A percentile compares a stretch with the other conserved stretches of the same genome.
Conservation (phyloP, 148 eudicot species). For the Chenopodium suecicum region DNA sequence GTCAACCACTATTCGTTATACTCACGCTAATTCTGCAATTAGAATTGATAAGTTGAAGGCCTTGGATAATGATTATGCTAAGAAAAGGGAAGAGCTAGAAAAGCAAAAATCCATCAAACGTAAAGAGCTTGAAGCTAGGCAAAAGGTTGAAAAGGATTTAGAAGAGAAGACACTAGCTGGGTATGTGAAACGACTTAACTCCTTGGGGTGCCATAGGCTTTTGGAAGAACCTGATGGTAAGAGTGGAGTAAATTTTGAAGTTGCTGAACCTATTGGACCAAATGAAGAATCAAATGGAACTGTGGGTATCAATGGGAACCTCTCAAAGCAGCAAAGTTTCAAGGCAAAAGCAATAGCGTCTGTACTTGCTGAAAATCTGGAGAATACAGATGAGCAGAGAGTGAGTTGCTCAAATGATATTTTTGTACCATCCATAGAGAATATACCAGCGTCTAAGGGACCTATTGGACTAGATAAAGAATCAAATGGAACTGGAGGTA, state of each 20-base stretch:
- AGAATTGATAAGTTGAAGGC: constrained; percentile 42
- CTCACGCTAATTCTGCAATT: constrained; percentile 34
- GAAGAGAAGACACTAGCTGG: constrained; percentile 36
- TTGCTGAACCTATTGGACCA: constrained; percentile 17
- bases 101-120: constrained; percentile 30
- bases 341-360: constrained; percentile 1
- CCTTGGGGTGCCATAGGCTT: constrained; percentile 18
- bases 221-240: constrained; percentile 15
- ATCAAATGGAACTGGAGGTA: constrained; percentile 22
- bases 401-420: background rate
- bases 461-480: background rate
- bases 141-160: constrained; percentile 37
- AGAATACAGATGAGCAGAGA: constrained; percentile 7
- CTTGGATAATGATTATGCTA: constrained; percentile 34
- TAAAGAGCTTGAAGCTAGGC: constrained; percentile 45
- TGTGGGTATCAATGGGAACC: constrained; percentile 12
- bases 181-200: constrained; percentile 37
- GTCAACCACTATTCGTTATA: constrained; percentile 33
- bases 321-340: constrained; percentile 16
- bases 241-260: constrained; percentile 22
- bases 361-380: constrained; percentile 5
- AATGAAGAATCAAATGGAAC: constrained; percentile 19
- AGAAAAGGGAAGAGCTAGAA: constrained; percentile 44
- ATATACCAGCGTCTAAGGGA: background rate
- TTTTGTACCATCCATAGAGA: background rate